A percentile compares a stretch with the other conserved stretches of the same genome.
These are phyloP conservation scores for Tetrahymena borealis DNA, from an alignment of 73 alveolate genomes.

Conservation along the genomic window DNA sequence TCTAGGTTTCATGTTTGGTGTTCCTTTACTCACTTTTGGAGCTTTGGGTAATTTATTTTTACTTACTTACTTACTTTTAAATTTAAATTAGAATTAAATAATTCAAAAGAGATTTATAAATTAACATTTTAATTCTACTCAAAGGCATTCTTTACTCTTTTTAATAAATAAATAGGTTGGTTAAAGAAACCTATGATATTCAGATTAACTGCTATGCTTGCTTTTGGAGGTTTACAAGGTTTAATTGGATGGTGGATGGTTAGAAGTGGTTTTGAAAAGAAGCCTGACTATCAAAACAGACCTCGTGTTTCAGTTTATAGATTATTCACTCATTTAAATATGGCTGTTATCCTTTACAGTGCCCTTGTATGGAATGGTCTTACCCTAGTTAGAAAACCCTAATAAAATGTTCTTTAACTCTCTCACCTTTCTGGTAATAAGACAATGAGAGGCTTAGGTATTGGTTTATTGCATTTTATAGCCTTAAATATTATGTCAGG, in stretches of 20 bases:
- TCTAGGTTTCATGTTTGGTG: conserved; percentile 48
- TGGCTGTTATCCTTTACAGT: conserved; percentile 60
- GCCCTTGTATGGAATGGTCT: conserved; percentile 59
- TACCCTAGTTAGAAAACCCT: conserved; percentile 65
- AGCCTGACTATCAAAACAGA: conserved; percentile 57
- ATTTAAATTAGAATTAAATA: background rate
- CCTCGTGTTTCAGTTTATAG: conserved; percentile 81
- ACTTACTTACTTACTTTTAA: background rate
- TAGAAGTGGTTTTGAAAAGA: conserved; percentile 65
- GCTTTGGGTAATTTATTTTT: background rate
- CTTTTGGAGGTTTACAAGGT: conserved; percentile 72
- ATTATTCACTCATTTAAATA: conserved; percentile 62
- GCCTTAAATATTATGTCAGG: conserved; percentile 57
- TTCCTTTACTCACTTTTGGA: conserved; percentile 52
- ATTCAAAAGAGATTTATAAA: background rate
- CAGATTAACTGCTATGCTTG: conserved; percentile 42
- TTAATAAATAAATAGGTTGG: conserved; percentile 39
- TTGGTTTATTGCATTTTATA: conserved; percentile 46
- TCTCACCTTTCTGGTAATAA: conserved; percentile 36
- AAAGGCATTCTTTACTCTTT: background rate
- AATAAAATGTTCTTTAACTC: conserved; percentile 54
- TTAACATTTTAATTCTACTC: conserved; percentile 9
- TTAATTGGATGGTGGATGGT: conserved; percentile 94
- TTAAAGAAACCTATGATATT: conserved; percentile 43
- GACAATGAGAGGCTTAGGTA: conserved; percentile 49